phyloP scores from a whole-genome alignment of 768 basidiomycete species.

The Daedaleopsis sinensis region DNA sequence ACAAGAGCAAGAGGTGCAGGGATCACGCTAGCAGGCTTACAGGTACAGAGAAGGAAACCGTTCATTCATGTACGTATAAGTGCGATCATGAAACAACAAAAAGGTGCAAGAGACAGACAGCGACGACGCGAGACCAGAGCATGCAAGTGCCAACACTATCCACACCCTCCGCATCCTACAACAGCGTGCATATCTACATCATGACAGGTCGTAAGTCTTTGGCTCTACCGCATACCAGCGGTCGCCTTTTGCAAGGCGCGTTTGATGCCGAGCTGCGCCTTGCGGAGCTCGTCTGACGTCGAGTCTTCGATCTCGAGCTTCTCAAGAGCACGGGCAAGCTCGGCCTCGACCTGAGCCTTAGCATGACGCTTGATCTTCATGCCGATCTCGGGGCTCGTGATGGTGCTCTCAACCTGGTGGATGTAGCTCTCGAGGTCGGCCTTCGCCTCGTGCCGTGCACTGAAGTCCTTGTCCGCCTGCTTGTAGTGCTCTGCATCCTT shows the following conservation, averaged over 20 bases:
- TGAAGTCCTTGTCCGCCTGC: slow-evolving; percentile 97
- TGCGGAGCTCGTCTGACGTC: slow-evolving; percentile 91
- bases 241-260: slow-evolving; percentile 98
- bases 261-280: slow-evolving; percentile 94
- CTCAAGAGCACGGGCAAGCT: slow-evolving; percentile 97
- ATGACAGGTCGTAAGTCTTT: slow-evolving; percentile 2
- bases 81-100: slow-evolving; percentile 17
- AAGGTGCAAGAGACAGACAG: slow-evolving; percentile 16
- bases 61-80: slow-evolving; percentile 19
- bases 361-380: slow-evolving; percentile 99
- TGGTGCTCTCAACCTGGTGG: slow-evolving; percentile 94
- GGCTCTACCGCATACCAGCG: slow-evolving; percentile 76
- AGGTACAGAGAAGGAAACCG: slow-evolving; percentile 15
- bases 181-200: slow-evolving; percentile 9
- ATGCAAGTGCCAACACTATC: neutral
- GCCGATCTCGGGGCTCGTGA: slow-evolving; percentile 94
- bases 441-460: slow-evolving; percentile 96
- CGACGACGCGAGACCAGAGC: slow-evolving; percentile 21
- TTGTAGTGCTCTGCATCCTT: slow-evolving; percentile 99
- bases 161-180: slow-evolving; percentile 15
- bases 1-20: neutral
- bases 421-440: slow-evolving; percentile 98
- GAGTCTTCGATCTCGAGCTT: slow-evolving; percentile 98
- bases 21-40: slow-evolving; percentile 12
- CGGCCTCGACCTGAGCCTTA: slow-evolving; percentile 91